These are phyloP conservation scores for Lizanozyma gosingica DNA, from an alignment of 1,139 yeast species.

Conservation along the genomic window DNA sequence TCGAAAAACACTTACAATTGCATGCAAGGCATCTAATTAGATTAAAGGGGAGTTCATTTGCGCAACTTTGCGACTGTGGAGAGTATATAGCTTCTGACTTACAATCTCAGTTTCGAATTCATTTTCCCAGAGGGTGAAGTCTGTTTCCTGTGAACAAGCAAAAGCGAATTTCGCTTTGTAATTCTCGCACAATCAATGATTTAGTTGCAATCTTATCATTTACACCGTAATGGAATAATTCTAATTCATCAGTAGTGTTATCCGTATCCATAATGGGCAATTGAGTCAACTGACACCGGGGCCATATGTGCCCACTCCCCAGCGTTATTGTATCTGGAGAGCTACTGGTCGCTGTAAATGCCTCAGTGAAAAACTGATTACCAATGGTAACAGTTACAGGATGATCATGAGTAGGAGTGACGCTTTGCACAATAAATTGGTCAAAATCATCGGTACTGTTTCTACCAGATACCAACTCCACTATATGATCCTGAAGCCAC, in stretches of 20 bases:
- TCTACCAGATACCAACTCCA: constrained; percentile 8
- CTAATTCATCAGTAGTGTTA: constrained; percentile 27
- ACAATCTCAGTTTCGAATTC: no score
- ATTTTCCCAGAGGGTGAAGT: neutral
- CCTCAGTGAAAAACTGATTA: constrained; percentile 22
- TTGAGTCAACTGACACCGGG: constrained; percentile 26
- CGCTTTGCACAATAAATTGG: constrained; percentile 14
- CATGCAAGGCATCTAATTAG: no score
- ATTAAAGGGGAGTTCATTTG: no score
- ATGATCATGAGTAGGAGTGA: constrained; percentile 8
- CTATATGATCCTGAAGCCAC: neutral
- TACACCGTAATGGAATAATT: constrained; percentile 20
- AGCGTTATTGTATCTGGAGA: neutral
- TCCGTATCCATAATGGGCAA: constrained; percentile 29
- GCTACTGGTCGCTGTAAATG: constrained; percentile 13
- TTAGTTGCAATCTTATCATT: constrained; percentile 4
- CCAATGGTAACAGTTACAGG: constrained; percentile 14
- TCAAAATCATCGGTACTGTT: constrained; percentile 14
- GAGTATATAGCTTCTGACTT: no score
- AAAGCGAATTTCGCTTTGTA: neutral
- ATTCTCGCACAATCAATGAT: neutral
- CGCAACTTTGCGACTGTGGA: no score
- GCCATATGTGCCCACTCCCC: constrained; percentile 24
- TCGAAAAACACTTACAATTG: no score
- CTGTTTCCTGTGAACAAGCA: neutral